phyloP scores from a whole-genome alignment of 2,329 filamentous ascomycete genomes.

The Scedosporium dehoogii region DNA sequence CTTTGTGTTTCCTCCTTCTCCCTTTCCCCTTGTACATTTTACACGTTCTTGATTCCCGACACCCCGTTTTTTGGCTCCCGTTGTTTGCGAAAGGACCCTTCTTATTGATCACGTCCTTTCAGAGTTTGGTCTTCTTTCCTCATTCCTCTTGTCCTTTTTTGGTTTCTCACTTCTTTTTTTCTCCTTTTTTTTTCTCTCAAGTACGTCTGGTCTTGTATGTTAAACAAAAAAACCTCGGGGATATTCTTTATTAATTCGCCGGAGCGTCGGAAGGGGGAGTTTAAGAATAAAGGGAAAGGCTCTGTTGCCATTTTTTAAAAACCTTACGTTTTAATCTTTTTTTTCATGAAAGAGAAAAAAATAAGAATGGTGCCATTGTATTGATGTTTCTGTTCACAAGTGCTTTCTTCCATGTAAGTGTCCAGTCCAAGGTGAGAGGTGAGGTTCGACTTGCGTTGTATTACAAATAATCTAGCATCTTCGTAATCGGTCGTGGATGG shows the following conservation, averaged over 20 bases:
- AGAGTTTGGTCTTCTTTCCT: background rate
- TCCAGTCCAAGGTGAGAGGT: background rate
- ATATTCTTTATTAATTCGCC: constrained; percentile 4
- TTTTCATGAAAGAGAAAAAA: constrained; percentile 1
- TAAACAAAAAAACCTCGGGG: background rate
- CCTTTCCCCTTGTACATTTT: too few relatives aligned
- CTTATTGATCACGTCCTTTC: background rate
- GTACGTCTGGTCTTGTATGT: constrained; percentile 2
- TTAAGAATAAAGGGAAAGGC: background rate
- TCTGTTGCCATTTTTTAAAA: background rate
- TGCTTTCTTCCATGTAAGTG: background rate
- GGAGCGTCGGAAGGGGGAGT: background rate
- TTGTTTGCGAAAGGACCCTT: background rate
- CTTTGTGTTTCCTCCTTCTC: too few relatives aligned
- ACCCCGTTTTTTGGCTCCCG: background rate
- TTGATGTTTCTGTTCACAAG: background rate
- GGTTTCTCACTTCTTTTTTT: constrained; percentile 1
- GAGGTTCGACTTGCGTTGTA: background rate
- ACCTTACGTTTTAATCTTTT: background rate
- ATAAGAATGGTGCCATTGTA: background rate
- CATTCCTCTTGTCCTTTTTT: constrained; percentile 2
- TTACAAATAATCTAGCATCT: background rate
- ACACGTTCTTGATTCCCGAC: too few relatives aligned
- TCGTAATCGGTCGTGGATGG: background rate
- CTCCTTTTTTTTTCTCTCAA: background rate